Percentiles rank a stretch among this genome's conserved stretches.
Conservation (phyloP, 108 stramenopile genomes). For the Pseudonitzschia multiseries region DNA sequence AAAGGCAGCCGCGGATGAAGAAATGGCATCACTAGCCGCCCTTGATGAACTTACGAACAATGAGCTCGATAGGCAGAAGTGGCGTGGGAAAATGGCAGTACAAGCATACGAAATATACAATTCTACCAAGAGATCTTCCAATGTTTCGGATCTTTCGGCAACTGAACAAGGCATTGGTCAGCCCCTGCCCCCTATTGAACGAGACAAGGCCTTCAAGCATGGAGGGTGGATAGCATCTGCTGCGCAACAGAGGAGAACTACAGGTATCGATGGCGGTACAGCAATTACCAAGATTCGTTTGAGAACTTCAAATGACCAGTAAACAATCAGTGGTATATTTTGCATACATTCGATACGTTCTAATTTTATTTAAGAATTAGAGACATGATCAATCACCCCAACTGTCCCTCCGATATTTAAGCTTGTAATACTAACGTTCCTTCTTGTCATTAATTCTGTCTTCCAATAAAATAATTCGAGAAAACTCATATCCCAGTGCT, state of each 20-base stretch:
- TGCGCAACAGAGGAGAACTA: slow-evolving; percentile 70
- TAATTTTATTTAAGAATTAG: not conserved
- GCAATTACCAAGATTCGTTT: slow-evolving; percentile 80
- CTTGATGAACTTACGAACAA: slow-evolving; percentile 46
- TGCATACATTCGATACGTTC: not conserved
- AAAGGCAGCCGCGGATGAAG: slow-evolving; percentile 55
- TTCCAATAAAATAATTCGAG: slow-evolving; percentile 1
- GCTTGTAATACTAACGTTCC: not conserved
- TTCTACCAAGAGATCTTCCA: slow-evolving; percentile 24
- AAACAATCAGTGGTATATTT: not conserved
- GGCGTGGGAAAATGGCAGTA: slow-evolving; percentile 80
- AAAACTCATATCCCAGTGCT: slow-evolving; percentile 53
- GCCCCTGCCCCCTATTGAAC: slow-evolving; percentile 70
- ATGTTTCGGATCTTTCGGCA: slow-evolving; percentile 32
- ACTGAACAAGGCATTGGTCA: slow-evolving; percentile 68
- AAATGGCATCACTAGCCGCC: slow-evolving; percentile 57
- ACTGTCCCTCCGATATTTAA: not conserved
- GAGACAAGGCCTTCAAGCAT: slow-evolving; percentile 72
- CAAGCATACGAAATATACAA: slow-evolving; percentile 59
- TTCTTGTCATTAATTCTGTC: not conserved
- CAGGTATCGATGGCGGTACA: slow-evolving; percentile 75
- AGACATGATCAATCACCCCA: too few relatives aligned
- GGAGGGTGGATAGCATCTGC: slow-evolving; percentile 88
- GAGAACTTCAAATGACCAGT: slow-evolving; percentile 36
- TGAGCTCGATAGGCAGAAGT: slow-evolving; percentile 75